Base-by-base conservation (phyloP, 1,284 basidiomycete species). In the Hortiboletus rubellus region DNA sequence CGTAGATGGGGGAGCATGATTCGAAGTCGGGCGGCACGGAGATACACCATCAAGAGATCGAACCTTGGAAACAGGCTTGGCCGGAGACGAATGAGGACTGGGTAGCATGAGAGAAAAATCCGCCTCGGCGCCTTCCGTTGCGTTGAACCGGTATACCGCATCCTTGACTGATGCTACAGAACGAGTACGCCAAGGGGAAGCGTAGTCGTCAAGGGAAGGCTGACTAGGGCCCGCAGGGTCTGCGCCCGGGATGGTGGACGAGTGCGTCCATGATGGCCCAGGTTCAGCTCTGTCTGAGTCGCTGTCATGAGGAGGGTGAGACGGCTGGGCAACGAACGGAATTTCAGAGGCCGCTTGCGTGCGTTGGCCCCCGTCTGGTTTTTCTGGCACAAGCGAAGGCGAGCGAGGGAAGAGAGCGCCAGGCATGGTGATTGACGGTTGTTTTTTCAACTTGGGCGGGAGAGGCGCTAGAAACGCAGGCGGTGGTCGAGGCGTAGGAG, bases 351-450 rank as follows among this genome's bases (percentile, higher is more conserved):
- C 7, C 14, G 24, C 11, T 7, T 38, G 59, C 17, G 7, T 46
- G 48, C 0, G 14, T 9, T 47, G 57, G 31, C 38, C 5, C 4
- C 38, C 18, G 17, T 22, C 12, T n/a, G 15, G 22, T 30, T 41
- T 69, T n/a, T 82, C 79, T 3, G 85, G 84, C 37, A 82, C 72
- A 14, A 85, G 74, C 18, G 89, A 89, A 0, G 82, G 78, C 0
- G 89, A 88, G 7, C 87, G 83, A 9, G 87, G 83, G 65, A 84
- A 89, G 8, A 91, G 79, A 2, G 89, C 82, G 11, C 89, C 89
- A n/a, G 89, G 89, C 89, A 91, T 91, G 1, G 83, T 86, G 3
- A 79, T 65, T 2, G 82, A 82, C 3, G 74, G 72, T n/a, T 75
- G 72, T 46, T 78, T 78, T 44, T 59, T 71, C 53, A 62, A 66